Evolutionary conservation across 2,329 filamentous ascomycete species (phyloP).

Genomic region (Diaporthe nobilis): DNA sequence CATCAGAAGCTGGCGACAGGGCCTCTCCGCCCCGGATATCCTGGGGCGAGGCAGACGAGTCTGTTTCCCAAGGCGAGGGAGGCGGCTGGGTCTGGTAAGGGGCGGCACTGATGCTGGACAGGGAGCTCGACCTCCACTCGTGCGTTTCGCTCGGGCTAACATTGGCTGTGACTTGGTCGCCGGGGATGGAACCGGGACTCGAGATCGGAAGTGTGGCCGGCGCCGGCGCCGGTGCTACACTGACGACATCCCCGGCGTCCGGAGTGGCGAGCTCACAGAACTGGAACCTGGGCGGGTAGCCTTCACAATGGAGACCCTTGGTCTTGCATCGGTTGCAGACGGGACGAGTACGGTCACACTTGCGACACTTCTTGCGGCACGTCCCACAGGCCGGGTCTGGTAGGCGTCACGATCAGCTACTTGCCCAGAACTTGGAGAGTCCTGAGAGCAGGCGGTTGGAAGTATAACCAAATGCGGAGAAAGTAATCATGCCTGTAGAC

Average conservation of each 20-base stretch:
- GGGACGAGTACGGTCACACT: conserved; percentile 49
- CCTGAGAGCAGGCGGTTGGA: neutral
- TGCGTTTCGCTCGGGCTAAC: neutral
- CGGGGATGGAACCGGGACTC: neutral
- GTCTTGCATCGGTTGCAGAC: conserved; percentile 48
- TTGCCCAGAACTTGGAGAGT: neutral
- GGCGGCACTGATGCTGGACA: neutral
- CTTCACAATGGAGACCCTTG: conserved; percentile 51
- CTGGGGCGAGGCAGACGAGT: neutral
- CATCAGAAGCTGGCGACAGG: neutral
- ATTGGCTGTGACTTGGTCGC: neutral
- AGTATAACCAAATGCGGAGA: conserved; percentile 13
- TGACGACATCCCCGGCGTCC: neutral
- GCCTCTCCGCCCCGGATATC: neutral
- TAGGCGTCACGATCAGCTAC: neutral
- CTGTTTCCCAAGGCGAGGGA: neutral
- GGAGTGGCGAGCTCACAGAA: conserved; percentile 47
- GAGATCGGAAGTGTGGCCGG: neutral
- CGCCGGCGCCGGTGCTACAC: neutral
- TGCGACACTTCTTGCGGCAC: conserved; percentile 52
- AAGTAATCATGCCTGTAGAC: neutral
- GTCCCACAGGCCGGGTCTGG: conserved; percentile 51
- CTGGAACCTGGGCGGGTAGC: conserved; percentile 49
- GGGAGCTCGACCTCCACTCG: neutral
- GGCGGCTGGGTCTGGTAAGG: neutral